Base-by-base conservation (phyloP, 176 grass and related monocot species). In the Bromus sterilis region DNA sequence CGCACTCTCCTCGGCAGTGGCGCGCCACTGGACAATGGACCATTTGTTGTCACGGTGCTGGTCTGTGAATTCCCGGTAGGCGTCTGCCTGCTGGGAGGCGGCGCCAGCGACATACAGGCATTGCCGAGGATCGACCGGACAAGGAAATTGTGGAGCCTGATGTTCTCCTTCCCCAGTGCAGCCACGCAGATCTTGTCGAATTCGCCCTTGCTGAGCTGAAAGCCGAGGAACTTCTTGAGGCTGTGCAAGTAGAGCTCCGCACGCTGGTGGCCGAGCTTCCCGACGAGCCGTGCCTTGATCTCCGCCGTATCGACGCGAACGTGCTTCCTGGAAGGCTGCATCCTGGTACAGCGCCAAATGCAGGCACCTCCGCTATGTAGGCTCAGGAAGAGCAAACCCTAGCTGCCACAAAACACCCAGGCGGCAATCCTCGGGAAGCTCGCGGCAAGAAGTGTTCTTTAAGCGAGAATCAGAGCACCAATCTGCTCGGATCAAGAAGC, bases 81-180 rank as follows among this genome's bases (percentile, higher is more conserved):
- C 11, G 80, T 76, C 86, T 91, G 70, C 80, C 60, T 85, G 77
- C 41, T 86, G 6, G 69, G 57, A 6, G 64, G 70, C 6, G 71
- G 64, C 26, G 48, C 80, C 32, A 72, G 9, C 1, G 65, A 13
- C 41, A 37, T 4, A 0, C 28, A 87, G 0, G 76, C 85, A 57
- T 86, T 95, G 56, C 33, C 5, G 8, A 86, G 62, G 74, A 95
- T 93, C 6, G 87, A 90, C 20, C 11, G 56, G 25, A 93, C 56
- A 16, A 95, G 79, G 4, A 56, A n/a, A 16, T 90, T 93, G 64
- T 93, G 90, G 48, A 90, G 85, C 75, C 37, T 68, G 21, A 90
- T 83, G 76, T 90, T 93, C 57, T 89, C 93, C 53, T 85, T 76
- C 48, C 87, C 93, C 51, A 95, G 56, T 7, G 84, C 43, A 11